Evolutionary conservation across 2,329 filamentous ascomycete species (phyloP), one percentile per base, ranked within the genome.

Genomic region (Periglandula ipomoeae): DNA sequence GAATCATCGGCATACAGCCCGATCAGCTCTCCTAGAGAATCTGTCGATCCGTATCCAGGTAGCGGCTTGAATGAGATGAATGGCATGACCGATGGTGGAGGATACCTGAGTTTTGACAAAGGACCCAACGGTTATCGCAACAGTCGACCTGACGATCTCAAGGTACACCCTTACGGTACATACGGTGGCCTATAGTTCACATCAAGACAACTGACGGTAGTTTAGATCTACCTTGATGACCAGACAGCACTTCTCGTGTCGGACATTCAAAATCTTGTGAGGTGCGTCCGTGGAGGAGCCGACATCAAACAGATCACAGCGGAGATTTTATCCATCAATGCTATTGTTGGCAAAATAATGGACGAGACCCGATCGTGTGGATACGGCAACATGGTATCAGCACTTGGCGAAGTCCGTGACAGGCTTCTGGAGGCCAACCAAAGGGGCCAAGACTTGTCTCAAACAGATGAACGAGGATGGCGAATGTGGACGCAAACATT

Each of bases 261-360:
- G 55, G 86, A 82, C 40, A 89, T 94, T 54, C 87, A 93, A 65
- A 79, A 82, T n/a, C 77, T 95, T 7, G 87, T 94, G 42, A 76
- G 78, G 47, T 81, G 80, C 26, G 84, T 89, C 53, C 83, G 85
- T 47, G 73, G 75, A 45, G 79, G 85, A 55, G 78, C 78, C 26
- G 70, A 75, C 24, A 77, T 85, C 50, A 71, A 77, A 49, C 75
- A 81, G 50, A 82, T 94, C 52, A 78, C 78, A 23, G 75, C 72
- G n/a, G 79, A 89, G 61, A 84, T 93, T 52, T 73, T 73, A 48
- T 76, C 82, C 48, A 91, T 93, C 57, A 78, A 79, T 6, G 74
- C 74, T 34, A 80, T 88, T 22, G 85, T 93, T 15, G 78, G 78
- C 48, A 82, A 82, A 50, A 84, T 90, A 7, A 76, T 87, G 15